Conservation (phyloP, 176 grass and related monocot species). For the Aegilops umbellulata region DNA sequence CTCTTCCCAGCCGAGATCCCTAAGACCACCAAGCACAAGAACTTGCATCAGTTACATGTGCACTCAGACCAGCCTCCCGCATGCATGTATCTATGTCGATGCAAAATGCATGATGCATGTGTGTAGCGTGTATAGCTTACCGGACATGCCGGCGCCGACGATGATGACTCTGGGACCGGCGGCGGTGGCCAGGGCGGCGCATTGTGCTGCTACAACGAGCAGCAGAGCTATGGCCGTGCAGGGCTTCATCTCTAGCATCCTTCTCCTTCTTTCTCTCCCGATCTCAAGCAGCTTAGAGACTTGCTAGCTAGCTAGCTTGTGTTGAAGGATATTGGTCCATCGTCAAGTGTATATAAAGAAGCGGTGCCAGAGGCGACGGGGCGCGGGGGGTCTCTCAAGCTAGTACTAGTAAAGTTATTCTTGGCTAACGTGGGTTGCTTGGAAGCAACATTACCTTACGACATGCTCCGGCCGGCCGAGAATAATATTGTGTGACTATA, state of each 20-base stretch:
- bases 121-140: background rate
- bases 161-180: conserved; percentile 18
- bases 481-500: background rate
- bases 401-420: background rate
- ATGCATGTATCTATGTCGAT: background rate
- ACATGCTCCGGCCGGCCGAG: background rate
- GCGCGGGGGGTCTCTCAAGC: background rate
- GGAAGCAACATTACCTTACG: background rate
- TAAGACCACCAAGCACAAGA: background rate
- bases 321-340: background rate
- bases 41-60: background rate
- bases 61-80: too few relatives aligned
- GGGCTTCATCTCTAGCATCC: conserved; percentile 1
- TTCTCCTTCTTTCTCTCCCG: too few relatives aligned
- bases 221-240: background rate
- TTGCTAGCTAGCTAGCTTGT: background rate
- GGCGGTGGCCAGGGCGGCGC: background rate
- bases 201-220: background rate
- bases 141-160: conserved; percentile 14
- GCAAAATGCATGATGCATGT: background rate
- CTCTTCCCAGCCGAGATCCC: conserved; percentile 65
- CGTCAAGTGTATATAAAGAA: background rate
- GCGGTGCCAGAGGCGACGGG: background rate
- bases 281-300: too few relatives aligned
- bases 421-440: background rate